These are phyloP conservation scores for Jamesozyma spencerorum DNA, from an alignment of 805 yeast species.

Conservation along the genomic window DNA sequence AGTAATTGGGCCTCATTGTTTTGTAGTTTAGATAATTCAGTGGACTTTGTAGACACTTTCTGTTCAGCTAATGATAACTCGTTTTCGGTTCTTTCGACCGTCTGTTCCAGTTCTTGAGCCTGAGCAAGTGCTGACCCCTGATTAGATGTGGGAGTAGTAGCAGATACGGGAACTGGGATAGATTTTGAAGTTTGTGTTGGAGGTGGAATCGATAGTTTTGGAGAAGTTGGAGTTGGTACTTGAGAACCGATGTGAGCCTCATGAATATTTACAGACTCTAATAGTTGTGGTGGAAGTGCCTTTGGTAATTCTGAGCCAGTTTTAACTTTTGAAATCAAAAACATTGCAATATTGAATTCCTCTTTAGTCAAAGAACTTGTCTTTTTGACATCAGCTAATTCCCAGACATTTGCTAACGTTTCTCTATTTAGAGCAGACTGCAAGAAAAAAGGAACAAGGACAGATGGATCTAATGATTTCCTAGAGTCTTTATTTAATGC, in stretches of 20 bases:
- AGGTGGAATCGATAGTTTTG: too few species aligned
- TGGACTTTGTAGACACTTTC: constrained; percentile 48
- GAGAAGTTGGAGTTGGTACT: background rate
- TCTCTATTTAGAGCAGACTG: constrained; percentile 80
- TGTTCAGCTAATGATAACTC: constrained; percentile 72
- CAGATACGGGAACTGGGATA: too few species aligned
- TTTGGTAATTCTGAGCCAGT: constrained; percentile 42
- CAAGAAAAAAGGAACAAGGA: constrained; percentile 81
- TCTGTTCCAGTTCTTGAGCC: constrained; percentile 41
- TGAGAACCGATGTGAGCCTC: background rate
- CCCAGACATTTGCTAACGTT: constrained; percentile 85
- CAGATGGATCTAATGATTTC: constrained; percentile 62
- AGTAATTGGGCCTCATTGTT: constrained; percentile 2
- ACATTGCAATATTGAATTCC: constrained; percentile 91
- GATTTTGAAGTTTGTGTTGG: too few species aligned
- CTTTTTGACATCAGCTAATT: constrained; percentile 78
- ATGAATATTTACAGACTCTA: constrained; percentile 4
- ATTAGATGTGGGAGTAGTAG: background rate
- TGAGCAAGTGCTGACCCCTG: background rate
- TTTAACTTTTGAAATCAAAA: constrained; percentile 71
- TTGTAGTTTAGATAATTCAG: constrained; percentile 45
- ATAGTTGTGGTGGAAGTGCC: constrained; percentile 25
- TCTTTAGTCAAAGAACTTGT: constrained; percentile 66
- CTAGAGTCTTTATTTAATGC: constrained; percentile 53
- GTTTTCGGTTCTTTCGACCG: constrained; percentile 58